Base-by-base conservation (phyloP, 345 rosid species). In the Noccaea bulbosa region DNA sequence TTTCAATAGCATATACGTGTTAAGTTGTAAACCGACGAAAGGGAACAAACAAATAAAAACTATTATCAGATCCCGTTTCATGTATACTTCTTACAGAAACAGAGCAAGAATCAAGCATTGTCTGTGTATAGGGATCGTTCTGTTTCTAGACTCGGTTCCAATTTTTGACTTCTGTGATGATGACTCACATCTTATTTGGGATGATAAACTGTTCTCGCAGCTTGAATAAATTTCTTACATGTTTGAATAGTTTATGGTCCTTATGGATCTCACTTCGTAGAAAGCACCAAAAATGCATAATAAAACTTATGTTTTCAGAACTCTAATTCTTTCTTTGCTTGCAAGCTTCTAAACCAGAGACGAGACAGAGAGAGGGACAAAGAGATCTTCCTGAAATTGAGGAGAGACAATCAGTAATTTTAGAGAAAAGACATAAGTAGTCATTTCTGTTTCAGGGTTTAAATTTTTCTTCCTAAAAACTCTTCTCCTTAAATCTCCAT, bases 331-430 rank as follows among this genome's bases (percentile, higher is more conserved):
- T 11, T 65, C 44, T 65, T 65, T 57, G 37, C 46, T 49, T 58
- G 37, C 51, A 73, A 49, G 14, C 38, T 73, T 63, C 58, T 56
- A 27, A 46, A 65, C 56, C 43, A 53, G 39, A 63, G 54, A 51
- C 15, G 4, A 30, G 52, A 62, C 7, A 9, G 27, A 41, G n/a
- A 41, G 37, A 14, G 22, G 38, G 61, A 32, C 32, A 34, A 32
- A 67, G 8, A 73, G 71, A 57, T 52, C 24, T 45, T 68, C 78
- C 78, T 69, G 44, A 62, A 57, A 48, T 6, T 55, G 34, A 30
- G 79, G 79, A 55, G 37, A 62, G 41, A 44, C 75, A n/a, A 6
- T 11, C 15, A 45, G 57, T 37, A 40, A 66, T 55, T 55, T 48
- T 48, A 40, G 61, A 61, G 44, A 69, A 32, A 27, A 11, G 47